phyloP scores from a whole-genome alignment of 331 rosid genomes.

The Malus hybrid region DNA sequence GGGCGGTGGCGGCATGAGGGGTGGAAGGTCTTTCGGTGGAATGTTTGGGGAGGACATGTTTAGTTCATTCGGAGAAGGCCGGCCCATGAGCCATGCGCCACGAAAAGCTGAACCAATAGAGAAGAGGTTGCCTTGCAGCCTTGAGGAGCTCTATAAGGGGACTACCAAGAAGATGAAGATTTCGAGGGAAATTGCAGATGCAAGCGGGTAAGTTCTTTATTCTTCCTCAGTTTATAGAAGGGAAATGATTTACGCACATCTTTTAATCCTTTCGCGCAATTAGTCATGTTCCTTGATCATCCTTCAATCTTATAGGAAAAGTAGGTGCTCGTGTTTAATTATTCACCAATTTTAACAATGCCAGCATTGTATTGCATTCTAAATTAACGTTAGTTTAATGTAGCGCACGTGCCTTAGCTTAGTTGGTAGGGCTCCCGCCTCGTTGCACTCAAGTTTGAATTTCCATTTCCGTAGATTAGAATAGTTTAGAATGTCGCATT shows the following conservation, averaged over 20 bases:
- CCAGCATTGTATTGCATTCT: neutral
- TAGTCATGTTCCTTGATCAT: too few species aligned
- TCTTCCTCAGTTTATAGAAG: neutral
- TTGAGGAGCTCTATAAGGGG: constrained; percentile 64
- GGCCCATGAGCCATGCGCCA: constrained; percentile 54
- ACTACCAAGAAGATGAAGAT: constrained; percentile 48
- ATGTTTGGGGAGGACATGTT: constrained; percentile 63
- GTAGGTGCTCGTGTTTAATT: too few species aligned
- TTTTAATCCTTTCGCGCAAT: too few species aligned
- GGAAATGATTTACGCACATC: too few species aligned
- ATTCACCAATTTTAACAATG: too few species aligned
- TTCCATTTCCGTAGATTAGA: too few species aligned
- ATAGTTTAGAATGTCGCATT: too few species aligned
- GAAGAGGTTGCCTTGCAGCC: constrained; percentile 55
- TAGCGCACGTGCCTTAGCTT: too few species aligned
- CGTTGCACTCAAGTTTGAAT: too few species aligned
- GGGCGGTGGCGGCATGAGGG: constrained; percentile 51
- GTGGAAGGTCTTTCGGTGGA: constrained; percentile 60
- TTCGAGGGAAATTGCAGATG: constrained; percentile 56
- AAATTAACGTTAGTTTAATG: neutral
- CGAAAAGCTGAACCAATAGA: constrained; percentile 58
- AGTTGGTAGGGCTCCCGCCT: too few species aligned
- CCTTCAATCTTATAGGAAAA: too few species aligned
- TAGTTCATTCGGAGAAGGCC: constrained; percentile 48
- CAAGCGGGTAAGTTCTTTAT: constrained; percentile 52